Evolutionary conservation across 352 stramenopile genomes (phyloP).

Genomic region (Phytophthora litchii): DNA sequence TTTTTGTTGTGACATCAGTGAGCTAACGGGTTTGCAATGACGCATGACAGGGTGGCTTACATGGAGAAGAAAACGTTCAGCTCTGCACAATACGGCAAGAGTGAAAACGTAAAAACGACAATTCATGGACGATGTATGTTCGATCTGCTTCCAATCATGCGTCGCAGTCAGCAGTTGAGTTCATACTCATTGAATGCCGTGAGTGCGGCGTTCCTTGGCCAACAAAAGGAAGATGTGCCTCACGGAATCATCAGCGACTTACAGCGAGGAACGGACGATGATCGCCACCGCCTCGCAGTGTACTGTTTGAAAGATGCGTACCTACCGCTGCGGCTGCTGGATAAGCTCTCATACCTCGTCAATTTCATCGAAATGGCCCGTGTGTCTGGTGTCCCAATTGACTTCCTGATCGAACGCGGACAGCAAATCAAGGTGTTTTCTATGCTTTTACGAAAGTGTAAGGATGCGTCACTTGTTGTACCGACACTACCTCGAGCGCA

Average conservation of each 20-base stretch:
- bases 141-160: conserved; percentile 99
- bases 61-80: conserved; percentile 99
- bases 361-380: conserved; percentile 99
- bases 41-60: conserved; percentile 51
- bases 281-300: conserved; percentile 97
- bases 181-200: conserved; percentile 99
- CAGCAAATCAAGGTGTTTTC: conserved; percentile 99
- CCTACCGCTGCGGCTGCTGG: conserved; percentile 96
- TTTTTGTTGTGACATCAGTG: conserved; percentile 4
- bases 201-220: conserved; percentile 96
- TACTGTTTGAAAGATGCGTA: conserved; percentile 99
- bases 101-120: conserved; percentile 98
- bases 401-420: conserved; percentile 97
- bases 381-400: conserved; percentile 98
- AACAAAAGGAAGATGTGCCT: conserved; percentile 99
- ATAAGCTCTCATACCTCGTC: conserved; percentile 98
- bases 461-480: conserved; percentile 94
- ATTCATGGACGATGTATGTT: conserved; percentile 99
- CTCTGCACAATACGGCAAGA: conserved; percentile 97
- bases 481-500: conserved; percentile 94
- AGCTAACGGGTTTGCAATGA: conserved; percentile 12
- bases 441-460: conserved; percentile 98
- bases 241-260: conserved; percentile 98
- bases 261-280: conserved; percentile 95
- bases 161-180: conserved; percentile 98